These are phyloP conservation scores for Termitomyces sp. DNA, from an alignment of 768 basidiomycete species.

Conservation along the genomic window DNA sequence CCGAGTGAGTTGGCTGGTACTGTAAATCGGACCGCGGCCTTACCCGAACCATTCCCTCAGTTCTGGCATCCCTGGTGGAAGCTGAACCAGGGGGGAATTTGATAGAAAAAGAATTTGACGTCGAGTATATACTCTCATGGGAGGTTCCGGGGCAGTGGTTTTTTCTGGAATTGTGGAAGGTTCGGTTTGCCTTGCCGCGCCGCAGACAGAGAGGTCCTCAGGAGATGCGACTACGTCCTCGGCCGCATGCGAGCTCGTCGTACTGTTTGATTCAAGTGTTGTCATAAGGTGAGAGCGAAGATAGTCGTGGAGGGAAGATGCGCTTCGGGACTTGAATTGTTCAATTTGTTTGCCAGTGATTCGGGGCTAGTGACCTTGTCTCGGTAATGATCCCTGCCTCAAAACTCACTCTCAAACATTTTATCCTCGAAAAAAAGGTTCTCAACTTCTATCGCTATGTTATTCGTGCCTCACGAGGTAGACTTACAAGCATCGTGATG, in stretches of 20 bases:
- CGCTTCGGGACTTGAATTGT: conserved; percentile 36
- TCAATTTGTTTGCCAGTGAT: conserved; percentile 11
- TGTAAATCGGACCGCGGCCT: conserved; percentile 19
- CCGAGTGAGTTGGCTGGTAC: conserved; percentile 15
- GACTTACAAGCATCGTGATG: conserved; percentile 11
- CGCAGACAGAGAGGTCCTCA: conserved; percentile 22
- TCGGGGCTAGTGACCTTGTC: background rate
- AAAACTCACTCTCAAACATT: conserved; percentile 60
- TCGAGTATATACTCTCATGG: conserved; percentile 65
- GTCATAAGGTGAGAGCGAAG: conserved; percentile 12
- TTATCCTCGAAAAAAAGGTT: conserved; percentile 60
- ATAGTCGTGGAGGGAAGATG: conserved; percentile 9
- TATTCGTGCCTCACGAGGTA: conserved; percentile 68
- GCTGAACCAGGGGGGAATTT: conserved; percentile 69
- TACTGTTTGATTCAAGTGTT: conserved; percentile 4
- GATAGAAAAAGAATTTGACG: conserved; percentile 61
- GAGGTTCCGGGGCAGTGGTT: conserved; percentile 28
- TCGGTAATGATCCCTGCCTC: conserved; percentile 10
- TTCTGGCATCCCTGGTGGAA: conserved; percentile 72
- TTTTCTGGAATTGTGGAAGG: conserved; percentile 19
- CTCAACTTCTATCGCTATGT: conserved; percentile 59
- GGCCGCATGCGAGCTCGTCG: conserved; percentile 10
- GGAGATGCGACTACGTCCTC: conserved; percentile 25
- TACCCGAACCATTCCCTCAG: conserved; percentile 90
- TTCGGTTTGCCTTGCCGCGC: conserved; percentile 15